Base-by-base conservation (phyloP, 1,284 basidiomycete species). In the Marasmius oreades region DNA sequence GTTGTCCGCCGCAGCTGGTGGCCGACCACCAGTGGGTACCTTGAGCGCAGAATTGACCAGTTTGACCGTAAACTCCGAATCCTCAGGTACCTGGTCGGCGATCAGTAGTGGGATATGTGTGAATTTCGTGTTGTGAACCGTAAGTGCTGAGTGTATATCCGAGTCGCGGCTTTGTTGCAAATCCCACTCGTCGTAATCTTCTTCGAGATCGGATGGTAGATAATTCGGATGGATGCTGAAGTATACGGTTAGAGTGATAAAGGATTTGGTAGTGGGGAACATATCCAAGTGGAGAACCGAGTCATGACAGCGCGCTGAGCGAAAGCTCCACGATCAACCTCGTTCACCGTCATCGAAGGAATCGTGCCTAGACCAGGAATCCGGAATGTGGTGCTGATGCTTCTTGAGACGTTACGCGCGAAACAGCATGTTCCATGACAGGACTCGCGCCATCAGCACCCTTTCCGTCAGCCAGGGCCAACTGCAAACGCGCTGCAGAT, bases 61-160 rank as follows among this genome's bases (percentile, higher is more conserved):
- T 52, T 67, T 70, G 12, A 71, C 68, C 0, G 58, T 60, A 42
- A 71, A 68, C n/a, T 62, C 59, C 0, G 66, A 60, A 50, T 72
- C 69, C 26, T 71, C 60, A 4, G 71, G 73, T 28, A 73, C 63
- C 43, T 69, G 67, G 47, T 75, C 73, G 28, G 67, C 42, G 44
- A 73, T 57, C 51, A 74, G 57, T 8, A 61, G 57, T 4, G 67
- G 59, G 31, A 70, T 58, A 1, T 61, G 31, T 22, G 57, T 61
- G 3, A 61, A 52, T 56, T 73, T 73, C 37, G 67, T 67, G 59
- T 74, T 74, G 62, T 64, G 63, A 1, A 73, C 52, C 0, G 68
- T 67, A 54, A 73, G 68, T 63, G 66, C 50, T 71, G 72, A 11
- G 64, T 60, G 60, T 63, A 71, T 10, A 61, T 45, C n/a, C 68